These are phyloP conservation scores for Cystofilobasidium macerans DNA, from an alignment of 768 basidiomycete species.

Conservation along the genomic window DNA sequence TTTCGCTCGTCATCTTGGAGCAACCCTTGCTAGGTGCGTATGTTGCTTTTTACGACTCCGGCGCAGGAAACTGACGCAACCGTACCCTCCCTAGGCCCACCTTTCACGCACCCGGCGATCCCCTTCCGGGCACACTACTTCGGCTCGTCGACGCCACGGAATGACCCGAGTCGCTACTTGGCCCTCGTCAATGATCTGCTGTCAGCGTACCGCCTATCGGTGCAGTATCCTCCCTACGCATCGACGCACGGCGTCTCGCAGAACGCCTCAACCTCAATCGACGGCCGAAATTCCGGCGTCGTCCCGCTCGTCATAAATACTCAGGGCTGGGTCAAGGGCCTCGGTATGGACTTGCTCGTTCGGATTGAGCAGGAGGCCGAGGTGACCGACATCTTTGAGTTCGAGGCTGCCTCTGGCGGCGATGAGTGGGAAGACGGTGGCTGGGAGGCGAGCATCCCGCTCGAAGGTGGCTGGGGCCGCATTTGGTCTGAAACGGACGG, in stretches of 20 bases:
- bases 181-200: slow-evolving; percentile 56
- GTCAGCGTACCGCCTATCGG: slow-evolving; percentile 47
- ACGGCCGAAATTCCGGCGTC: slow-evolving; percentile 25
- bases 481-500: background rate
- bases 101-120: slow-evolving; percentile 69
- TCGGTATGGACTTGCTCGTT: slow-evolving; percentile 66
- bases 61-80: background rate
- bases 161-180: slow-evolving; percentile 66
- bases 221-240: slow-evolving; percentile 42
- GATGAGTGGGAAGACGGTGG: slow-evolving; percentile 15
- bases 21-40: slow-evolving; percentile 57
- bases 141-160: slow-evolving; percentile 64
- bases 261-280: background rate
- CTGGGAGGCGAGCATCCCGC: slow-evolving; percentile 24
- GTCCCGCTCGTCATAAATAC: slow-evolving; percentile 88
- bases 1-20: slow-evolving; percentile 64
- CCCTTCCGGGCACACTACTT: slow-evolving; percentile 70
- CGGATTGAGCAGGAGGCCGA: slow-evolving; percentile 47
- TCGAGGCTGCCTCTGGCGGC: slow-evolving; percentile 24
- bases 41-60: too few relatives aligned
- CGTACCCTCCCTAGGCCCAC: slow-evolving; percentile 50
- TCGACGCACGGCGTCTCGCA: background rate
- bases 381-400: slow-evolving; percentile 45
- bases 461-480: slow-evolving; percentile 26
- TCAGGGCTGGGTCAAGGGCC: slow-evolving; percentile 92